Evolutionary conservation across 1,139 yeast species (phyloP).

Genomic region (Taiozyma sp.): DNA sequence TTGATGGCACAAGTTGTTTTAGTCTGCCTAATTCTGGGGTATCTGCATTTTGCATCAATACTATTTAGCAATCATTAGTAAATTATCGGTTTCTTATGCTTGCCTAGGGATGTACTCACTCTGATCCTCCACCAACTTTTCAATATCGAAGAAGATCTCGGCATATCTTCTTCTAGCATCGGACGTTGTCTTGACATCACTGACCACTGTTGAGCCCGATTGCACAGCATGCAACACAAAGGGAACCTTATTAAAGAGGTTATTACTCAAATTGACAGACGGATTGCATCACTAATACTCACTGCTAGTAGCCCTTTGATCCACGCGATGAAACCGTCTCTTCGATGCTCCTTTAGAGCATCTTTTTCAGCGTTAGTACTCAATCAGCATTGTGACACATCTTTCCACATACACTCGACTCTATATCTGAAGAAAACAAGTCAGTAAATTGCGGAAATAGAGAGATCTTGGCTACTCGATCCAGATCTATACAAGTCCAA

Average conservation of each 20-base stretch:
- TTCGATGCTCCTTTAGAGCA: constrained; percentile 69
- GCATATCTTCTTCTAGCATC: constrained; percentile 73
- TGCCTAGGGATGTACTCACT: constrained; percentile 8
- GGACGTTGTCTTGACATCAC: constrained; percentile 44
- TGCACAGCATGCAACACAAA: constrained; percentile 86
- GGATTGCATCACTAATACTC: constrained; percentile 12
- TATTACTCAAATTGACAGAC: no score
- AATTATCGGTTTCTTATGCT: no score
- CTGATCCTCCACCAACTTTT: constrained; percentile 53
- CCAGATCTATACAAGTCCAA: background rate
- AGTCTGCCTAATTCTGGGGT: constrained; percentile 51
- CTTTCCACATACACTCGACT: constrained; percentile 32
- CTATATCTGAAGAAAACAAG: constrained; percentile 30
- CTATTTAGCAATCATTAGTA: constrained; percentile 10
- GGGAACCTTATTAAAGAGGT: constrained; percentile 41
- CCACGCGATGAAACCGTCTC: constrained; percentile 96
- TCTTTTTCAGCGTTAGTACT: constrained; percentile 11
- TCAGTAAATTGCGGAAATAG: background rate
- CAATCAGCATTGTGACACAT: background rate
- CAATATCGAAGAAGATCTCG: constrained; percentile 83
- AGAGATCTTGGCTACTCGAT: background rate
- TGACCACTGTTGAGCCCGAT: constrained; percentile 23
- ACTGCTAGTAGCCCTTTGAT: constrained; percentile 84
- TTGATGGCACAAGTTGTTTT: constrained; percentile 76
- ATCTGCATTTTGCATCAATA: constrained; percentile 32